Evolutionary conservation across 169 alveolate species (phyloP), one percentile per base, ranked within the genome.

Genomic region (Nephromyces sp.): DNA sequence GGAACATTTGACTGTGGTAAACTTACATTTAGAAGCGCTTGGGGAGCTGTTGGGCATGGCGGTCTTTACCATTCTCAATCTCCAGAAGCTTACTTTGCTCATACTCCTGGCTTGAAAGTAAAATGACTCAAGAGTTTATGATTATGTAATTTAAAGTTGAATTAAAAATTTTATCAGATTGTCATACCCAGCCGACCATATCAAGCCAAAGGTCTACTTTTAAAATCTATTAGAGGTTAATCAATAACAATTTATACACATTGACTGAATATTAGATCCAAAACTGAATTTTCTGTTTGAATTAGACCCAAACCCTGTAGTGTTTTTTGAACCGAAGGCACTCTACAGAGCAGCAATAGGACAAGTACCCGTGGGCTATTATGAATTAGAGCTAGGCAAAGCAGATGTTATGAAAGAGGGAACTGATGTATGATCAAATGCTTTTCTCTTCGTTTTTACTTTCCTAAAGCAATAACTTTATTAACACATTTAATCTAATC

Each of bases 11-110:
- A 95, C 78, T 94, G 94, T 64, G 98, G 98, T 25, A 84, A 85
- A 63, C 81, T 93, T 51, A 92, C 97, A 35, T 81, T 95, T 65
- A 85, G 98, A 62, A 83, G 97, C 8, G 90, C 99, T 0, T 94
- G 95, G 90, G 97, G 97, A 28, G 98, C 98, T 22, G 99, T 95
- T 24, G 99, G 98, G 2, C 99, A 95, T 81, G 99, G 99, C 15
- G 98, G 97, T 6, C 84, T 88, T 43, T 95, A 95, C 85, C 99
- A 95, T 80, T 91, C 97, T 30, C 94, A 95, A 80, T 82, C 95
- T 33, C 97, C 97, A 34, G 99, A 95, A 82, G 97, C 97, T 1
- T 92, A 90, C 81, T 95, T 94, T 74, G 97, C 98, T 32, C 99
- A 94, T 67, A 92, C 97, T 31, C 94, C 98, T 2, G 99, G 99